A percentile compares a stretch with the other conserved stretches of the same genome.
phyloP scores from a whole-genome alignment of 805 yeast genomes.

The Nakazawaea siamensis region DNA sequence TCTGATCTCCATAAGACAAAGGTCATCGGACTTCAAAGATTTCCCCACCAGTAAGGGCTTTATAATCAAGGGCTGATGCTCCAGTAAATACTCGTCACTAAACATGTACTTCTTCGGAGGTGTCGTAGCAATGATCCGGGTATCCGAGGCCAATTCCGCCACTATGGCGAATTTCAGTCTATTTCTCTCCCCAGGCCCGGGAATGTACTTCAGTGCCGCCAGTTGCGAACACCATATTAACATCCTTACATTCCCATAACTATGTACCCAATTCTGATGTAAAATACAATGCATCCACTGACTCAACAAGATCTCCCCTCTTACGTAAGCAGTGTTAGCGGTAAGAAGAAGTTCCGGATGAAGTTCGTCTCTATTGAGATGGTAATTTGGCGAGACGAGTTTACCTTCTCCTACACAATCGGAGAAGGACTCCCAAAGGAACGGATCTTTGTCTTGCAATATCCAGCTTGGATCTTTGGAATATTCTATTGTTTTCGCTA shows the following conservation, averaged over 20 bases:
- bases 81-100: conserved; percentile 13
- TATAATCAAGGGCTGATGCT: conserved; percentile 21
- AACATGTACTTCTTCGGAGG: conserved; percentile 13
- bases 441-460: conserved; percentile 42
- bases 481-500: conserved; percentile 2
- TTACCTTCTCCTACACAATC: conserved; percentile 38
- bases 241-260: conserved; percentile 63
- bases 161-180: conserved; percentile 61
- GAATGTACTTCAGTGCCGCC: conserved; percentile 55
- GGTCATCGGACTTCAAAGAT: conserved; percentile 23
- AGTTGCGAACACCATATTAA: conserved; percentile 56
- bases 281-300: conserved; percentile 70
- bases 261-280: conserved; percentile 65
- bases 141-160: conserved; percentile 54
- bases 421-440: conserved; percentile 56
- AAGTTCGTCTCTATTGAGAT: conserved; percentile 7
- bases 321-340: conserved; percentile 23
- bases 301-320: conserved; percentile 61
- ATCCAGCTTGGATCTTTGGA: conserved; percentile 19
- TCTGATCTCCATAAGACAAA: conserved; percentile 23
- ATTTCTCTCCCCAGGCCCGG: conserved; percentile 39
- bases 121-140: conserved; percentile 42
- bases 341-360: conserved; percentile 21
- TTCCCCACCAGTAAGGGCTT: conserved; percentile 26
- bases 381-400: conserved; percentile 18